Conservation (phyloP, 176 grass and related monocot species). For the Aegilops speltoides region DNA sequence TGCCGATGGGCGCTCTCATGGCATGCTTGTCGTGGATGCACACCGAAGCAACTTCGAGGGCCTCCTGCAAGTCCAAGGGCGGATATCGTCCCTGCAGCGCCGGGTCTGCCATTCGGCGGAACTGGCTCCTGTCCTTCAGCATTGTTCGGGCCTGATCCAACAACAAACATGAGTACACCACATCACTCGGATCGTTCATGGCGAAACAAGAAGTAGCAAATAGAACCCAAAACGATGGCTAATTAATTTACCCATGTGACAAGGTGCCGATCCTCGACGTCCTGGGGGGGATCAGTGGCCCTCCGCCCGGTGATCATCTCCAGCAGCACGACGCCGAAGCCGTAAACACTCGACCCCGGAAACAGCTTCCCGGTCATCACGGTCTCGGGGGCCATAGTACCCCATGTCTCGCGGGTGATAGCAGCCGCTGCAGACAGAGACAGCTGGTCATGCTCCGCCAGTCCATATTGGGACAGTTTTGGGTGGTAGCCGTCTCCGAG, state of each 20-base stretch:
- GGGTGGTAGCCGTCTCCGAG: not conserved
- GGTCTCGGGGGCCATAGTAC: not conserved
- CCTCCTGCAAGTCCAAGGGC: not conserved
- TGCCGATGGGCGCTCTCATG: not conserved
- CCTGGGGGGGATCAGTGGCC: not conserved
- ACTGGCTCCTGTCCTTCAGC: not conserved
- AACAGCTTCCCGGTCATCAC: not conserved
- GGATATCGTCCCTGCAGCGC: not conserved
- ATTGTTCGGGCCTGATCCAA: not conserved
- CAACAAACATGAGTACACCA: not conserved
- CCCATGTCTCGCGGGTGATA: too few species aligned
- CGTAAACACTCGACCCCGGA: not conserved
- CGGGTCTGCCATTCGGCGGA: not conserved
- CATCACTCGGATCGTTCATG: not conserved
- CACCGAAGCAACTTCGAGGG: not conserved
- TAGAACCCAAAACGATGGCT: too few species aligned
- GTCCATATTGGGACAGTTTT: not conserved
- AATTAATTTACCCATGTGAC: not conserved
- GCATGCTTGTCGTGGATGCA: not conserved
- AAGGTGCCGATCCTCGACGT: not conserved
- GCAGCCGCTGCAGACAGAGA: too few species aligned
- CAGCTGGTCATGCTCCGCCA: not conserved
- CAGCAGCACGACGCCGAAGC: not conserved
- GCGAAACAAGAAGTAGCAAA: not conserved
- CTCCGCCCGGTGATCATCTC: not conserved